These are phyloP conservation scores for Solanum paucissectum DNA, from an alignment of 257 asterid genomes.

Conservation along the genomic window DNA sequence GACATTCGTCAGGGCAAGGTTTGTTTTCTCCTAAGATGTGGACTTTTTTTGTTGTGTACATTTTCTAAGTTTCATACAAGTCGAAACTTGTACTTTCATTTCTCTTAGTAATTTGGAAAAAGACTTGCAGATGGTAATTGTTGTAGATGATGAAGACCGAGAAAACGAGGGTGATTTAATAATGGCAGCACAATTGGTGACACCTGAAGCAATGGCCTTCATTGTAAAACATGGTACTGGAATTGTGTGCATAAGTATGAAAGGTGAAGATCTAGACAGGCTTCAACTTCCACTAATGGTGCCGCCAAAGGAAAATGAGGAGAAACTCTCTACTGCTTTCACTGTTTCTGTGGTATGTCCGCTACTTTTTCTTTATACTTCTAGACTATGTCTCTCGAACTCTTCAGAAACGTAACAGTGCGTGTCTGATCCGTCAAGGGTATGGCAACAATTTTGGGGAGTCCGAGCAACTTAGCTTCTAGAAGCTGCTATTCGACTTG, in stretches of 20 bases:
- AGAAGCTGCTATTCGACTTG: not conserved
- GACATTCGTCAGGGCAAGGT: constrained; percentile 92
- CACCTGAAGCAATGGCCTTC: constrained; percentile 96
- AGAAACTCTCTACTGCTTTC: constrained; percentile 86
- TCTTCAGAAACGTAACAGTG: not conserved
- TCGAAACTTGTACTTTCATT: not conserved
- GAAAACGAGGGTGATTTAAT: constrained; percentile 98
- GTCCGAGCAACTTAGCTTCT: not conserved
- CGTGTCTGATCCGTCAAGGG: not conserved
- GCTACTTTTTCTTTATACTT: not conserved
- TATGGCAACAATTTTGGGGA: not conserved
- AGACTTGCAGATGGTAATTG: constrained; percentile 75
- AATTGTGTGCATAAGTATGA: constrained; percentile 94
- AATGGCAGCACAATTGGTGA: constrained; percentile 88
- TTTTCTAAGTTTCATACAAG: not conserved
- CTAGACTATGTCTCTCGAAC: not conserved
- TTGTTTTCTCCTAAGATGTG: not conserved
- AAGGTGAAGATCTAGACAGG: constrained; percentile 79
- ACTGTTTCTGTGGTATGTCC: constrained; percentile 86
- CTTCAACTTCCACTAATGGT: constrained; percentile 89
- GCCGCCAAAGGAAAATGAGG: constrained; percentile 80
- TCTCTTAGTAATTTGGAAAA: not conserved
- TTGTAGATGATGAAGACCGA: constrained; percentile 96
- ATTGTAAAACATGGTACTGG: constrained; percentile 97
- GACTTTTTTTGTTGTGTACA: not conserved